Base-by-base conservation (phyloP, 1,139 yeast species). In the Sugiyamaella japonica region DNA sequence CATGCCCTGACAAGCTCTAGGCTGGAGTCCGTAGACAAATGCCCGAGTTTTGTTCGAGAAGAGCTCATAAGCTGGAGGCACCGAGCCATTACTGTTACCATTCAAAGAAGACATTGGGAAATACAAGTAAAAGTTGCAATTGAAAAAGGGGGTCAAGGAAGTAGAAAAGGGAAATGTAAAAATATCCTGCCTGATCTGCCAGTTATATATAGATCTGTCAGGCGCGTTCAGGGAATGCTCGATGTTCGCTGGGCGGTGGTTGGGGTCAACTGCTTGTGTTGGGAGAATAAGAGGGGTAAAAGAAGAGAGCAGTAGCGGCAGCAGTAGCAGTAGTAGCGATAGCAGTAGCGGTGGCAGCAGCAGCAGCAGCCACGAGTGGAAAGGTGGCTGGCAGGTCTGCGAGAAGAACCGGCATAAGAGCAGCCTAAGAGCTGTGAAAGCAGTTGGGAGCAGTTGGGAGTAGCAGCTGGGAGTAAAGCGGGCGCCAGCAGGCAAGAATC, bases 1-100 rank as follows among this genome's bases (percentile, higher is more conserved):
- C 79, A 75, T 75, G 50, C 79, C 79, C 66, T 75, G 79, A 68
- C 76, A 73, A 53, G 79, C 79, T 38, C 76, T 72, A 42, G 78
- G 77, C 66, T 75, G 79, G 65, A 75, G 62, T 28, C 71, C 71
- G 55, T 75, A 75, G 60, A 75, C 73, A 59, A 75, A 75, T 37
- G 78, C 77, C 40, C 77, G 70, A 57, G 78, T 75, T 65, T 72
- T 69, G 64, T 69, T 63, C 65, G 63, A 70, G 70, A 75, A 75
- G 54, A 75, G 69, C 66, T 75, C 76, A 60, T 70, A 72, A 44
- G 69, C 50, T 16, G 53, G 50, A 7, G 57, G 43, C 12, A 48
- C 49, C 9, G 47, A 12, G 17, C 38, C 51, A 32, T 32, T 47
- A 38, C 42, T 42, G 50, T 47, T 47, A 38, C 42, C 50, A 44